Percentiles rank a stretch among this genome's conserved stretches.
These are phyloP conservation scores for Gossypium ekmanianum DNA, from an alignment of 345 rosid species.

Conservation along the genomic window DNA sequence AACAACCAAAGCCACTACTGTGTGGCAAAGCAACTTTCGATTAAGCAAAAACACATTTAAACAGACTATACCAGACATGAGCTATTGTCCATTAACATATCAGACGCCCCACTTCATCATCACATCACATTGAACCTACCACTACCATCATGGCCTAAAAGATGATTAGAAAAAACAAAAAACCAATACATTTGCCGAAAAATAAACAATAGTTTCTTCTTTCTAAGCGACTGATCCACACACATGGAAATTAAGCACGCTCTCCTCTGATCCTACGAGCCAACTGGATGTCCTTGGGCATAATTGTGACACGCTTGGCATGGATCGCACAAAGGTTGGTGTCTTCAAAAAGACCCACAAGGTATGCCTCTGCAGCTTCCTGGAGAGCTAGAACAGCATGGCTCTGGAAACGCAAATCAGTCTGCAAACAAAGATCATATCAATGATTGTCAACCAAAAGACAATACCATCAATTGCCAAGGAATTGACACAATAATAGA, in stretches of 20 bases:
- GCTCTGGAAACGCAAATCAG: constrained; percentile 91
- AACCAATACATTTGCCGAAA: neutral
- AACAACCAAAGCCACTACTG: neutral
- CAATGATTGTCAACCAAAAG: neutral
- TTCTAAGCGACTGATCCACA: neutral
- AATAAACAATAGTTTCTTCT: neutral
- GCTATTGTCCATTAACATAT: neutral
- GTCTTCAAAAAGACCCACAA: constrained; percentile 90
- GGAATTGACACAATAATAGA: accelerated
- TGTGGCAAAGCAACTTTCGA: neutral
- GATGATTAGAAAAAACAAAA: too few relatives aligned
- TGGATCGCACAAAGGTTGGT: constrained; percentile 87
- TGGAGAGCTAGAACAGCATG: constrained; percentile 83
- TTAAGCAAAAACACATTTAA: neutral
- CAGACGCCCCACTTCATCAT: neutral
- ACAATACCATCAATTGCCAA: accelerated
- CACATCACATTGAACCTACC: neutral
- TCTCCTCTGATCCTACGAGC: constrained; percentile 87
- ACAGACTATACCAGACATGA: neutral
- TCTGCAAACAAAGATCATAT: constrained; percentile 24
- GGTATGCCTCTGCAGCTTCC: constrained; percentile 90
- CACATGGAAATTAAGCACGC: constrained; percentile 44
- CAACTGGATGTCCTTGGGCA: constrained; percentile 87
- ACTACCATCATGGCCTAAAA: neutral
- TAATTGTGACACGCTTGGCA: constrained; percentile 90